Percentiles rank a stretch among this genome's conserved stretches.
Conservation (phyloP, 768 basidiomycete genomes). For the Clathrus columnatus region DNA sequence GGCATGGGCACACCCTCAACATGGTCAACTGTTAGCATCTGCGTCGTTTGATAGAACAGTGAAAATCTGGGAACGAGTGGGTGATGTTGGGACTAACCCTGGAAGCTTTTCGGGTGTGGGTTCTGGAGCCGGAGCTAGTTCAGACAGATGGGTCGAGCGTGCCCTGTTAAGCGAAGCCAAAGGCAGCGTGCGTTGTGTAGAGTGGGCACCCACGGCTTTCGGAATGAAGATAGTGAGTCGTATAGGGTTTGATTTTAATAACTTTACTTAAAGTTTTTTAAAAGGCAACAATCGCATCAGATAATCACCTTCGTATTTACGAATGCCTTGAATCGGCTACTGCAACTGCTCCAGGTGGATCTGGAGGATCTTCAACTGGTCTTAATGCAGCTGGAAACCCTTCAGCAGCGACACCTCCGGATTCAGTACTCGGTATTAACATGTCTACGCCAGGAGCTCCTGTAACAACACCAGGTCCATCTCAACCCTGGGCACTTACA, state of each 20-base stretch:
- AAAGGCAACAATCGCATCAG: conserved; percentile 83
- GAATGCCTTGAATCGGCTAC: conserved; percentile 59
- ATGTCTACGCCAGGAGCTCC: background rate
- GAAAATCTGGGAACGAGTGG: conserved; percentile 79
- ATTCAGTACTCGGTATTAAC: background rate
- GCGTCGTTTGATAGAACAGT: conserved; percentile 87
- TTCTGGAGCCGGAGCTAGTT: conserved; percentile 10
- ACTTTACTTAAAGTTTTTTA: background rate
- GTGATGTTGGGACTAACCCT: conserved; percentile 13
- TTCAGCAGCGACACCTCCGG: background rate
- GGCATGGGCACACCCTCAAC: conserved; percentile 90
- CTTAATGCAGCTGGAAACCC: background rate
- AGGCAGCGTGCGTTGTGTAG: conserved; percentile 77
- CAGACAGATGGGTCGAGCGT: conserved; percentile 59
- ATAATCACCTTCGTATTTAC: conserved; percentile 82
- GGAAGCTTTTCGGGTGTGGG: conserved; percentile 23
- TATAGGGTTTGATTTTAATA: background rate
- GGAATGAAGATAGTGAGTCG: conserved; percentile 75
- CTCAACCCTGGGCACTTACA: conserved; percentile 51
- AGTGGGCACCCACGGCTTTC: conserved; percentile 82
- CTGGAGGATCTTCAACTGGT: background rate
- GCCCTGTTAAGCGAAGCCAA: conserved; percentile 74
- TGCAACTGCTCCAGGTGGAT: background rate
- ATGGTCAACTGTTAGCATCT: conserved; percentile 79
- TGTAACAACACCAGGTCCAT: background rate